Base-by-base conservation (phyloP, 768 basidiomycete genomes). In the Boletus pseudopeckii region DNA sequence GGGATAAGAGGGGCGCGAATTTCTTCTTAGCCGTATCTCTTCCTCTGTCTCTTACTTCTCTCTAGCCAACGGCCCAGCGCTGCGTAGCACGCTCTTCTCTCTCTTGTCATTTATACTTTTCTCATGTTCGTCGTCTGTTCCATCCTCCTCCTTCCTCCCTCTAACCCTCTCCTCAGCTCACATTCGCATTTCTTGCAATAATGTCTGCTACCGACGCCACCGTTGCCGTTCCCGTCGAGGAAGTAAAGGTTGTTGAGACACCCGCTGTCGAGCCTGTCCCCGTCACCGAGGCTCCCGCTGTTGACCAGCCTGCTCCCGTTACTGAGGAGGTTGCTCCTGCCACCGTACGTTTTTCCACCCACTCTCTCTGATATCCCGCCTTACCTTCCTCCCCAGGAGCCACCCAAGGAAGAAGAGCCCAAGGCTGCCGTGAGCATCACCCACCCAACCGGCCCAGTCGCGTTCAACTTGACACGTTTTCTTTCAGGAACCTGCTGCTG, bases 161-260 rank as follows among this genome's bases (percentile, higher is more conserved):
- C 52, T 63, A 14, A 54, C 26, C 28, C n/a, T 54, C 51, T 60
- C 52, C 41, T 26, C 69, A 84, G 81, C 81, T 80, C 80, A 78
- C 62, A 71, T 75, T 77, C 76, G 74, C 70, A 74, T 70, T 74
- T 75, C 74, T 69, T 76, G 73, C 75, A 75, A 83, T 90, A 90
- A 92, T 93, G 89, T 91, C 90, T 79, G 81, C 86, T 73, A 71
- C 85, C 65, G 87, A 85, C 73, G 72, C 74, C 67, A 65, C 76
- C 68, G 75, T 75, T 66, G 77, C 67, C 63, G 73, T 64, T 46
- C 66, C 76, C 70, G 71, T 74, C 52, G 83, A 84, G 72, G 85
- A 83, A 69, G 72, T 75, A 54, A 80, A 80, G 73, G 72, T 72
- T 59, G 69, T 65, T 55, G 82, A 82, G 68, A 64, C 74, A 45